phyloP scores from a whole-genome alignment of 352 stramenopile genomes.

The Phytophthora palmivora region DNA sequence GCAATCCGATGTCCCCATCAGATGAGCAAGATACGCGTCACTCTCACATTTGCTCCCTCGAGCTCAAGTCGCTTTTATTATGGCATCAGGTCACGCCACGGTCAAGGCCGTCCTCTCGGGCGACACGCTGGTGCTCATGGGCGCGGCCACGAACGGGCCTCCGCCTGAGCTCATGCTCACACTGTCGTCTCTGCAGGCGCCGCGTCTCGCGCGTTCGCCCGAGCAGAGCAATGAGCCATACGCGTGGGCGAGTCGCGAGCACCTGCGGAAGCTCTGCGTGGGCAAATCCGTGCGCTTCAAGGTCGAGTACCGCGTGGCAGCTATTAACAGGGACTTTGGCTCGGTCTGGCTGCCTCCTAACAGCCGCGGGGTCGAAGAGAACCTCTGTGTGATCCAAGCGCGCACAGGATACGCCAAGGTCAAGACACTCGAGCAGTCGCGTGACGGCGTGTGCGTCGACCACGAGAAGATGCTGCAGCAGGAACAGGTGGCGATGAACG shows the following conservation, averaged over 20 bases:
- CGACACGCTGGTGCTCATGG: slow-evolving; percentile 97
- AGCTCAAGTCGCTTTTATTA: slow-evolving; percentile 26
- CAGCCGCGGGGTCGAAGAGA: slow-evolving; percentile 74
- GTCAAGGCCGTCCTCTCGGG: slow-evolving; percentile 98
- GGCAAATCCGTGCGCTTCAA: slow-evolving; percentile 97
- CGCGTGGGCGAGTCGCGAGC: slow-evolving; percentile 96
- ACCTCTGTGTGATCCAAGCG: slow-evolving; percentile 86
- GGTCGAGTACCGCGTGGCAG: slow-evolving; percentile 89
- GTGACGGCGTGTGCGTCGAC: slow-evolving; percentile 74
- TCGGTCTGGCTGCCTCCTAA: slow-evolving; percentile 81
- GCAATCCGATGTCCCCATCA: too few species aligned
- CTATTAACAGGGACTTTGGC: slow-evolving; percentile 87
- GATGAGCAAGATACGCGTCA: slow-evolving; percentile 33
- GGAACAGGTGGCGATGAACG: slow-evolving; percentile 67
- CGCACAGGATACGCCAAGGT: slow-evolving; percentile 86
- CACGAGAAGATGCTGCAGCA: slow-evolving; percentile 86
- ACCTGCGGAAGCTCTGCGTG: slow-evolving; percentile 94
- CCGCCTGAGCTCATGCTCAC: slow-evolving; percentile 97
- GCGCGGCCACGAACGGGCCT: slow-evolving; percentile 79
- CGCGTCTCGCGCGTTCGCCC: slow-evolving; percentile 83
- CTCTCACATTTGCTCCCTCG: slow-evolving; percentile 6
- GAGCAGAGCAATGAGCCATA: slow-evolving; percentile 90
- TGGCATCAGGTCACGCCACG: slow-evolving; percentile 89
- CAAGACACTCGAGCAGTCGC: slow-evolving; percentile 76
- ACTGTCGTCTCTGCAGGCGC: slow-evolving; percentile 95